Base-by-base conservation (phyloP, 2,329 filamentous ascomycete genomes). In the Fusarium veterinarium region DNA sequence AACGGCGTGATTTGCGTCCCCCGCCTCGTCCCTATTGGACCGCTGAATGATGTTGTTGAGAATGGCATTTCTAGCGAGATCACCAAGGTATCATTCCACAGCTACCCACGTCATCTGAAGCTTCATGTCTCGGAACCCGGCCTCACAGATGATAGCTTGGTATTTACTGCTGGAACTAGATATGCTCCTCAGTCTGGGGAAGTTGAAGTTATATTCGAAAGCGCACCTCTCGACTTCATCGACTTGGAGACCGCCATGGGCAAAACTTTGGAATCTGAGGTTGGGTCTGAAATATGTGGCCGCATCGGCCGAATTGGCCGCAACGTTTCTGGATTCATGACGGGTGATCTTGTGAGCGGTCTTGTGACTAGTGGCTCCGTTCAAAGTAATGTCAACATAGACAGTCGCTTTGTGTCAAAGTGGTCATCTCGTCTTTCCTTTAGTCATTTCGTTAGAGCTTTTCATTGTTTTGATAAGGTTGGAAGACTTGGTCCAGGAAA, bases 21-120 rank as follows among this genome's bases (percentile, higher is more conserved):
- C 10, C 83, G 87, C 8, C 78, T 89, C 5, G 74, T 79, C 46
- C 82, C 84, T 0, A 66, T 87, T 3, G 40, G 64, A 4, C 38
- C 69, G 2, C 72, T 89, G 33, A 89, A 88, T 67, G 74, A 75
- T 9, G 64, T 85, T n/a, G 82, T 89, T 4, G 86, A 88, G 69
- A 74, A 78, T 40, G 71, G 75, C 2, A 45, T 58, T 19, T 52
- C 52, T 9, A 55, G 62, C 2, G 53, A 67, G 3, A 55, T 60
- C 16, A 42, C 58, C 8, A 49, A 73, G 33, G 64, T 63, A 8
- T 42, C 62, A 0, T 82, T 83, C 38, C 55, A 74, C n/a, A 30
- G 46, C 12, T 44, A 63, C 6, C 59, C 44, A 10, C 51, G 45
- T 2, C 63, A 69, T 6, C 61, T 79, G 20, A 67, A 77, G 46